These are phyloP conservation scores for Ophiocordyceps robertsii DNA, from an alignment of 2,329 filamentous ascomycete genomes.

Conservation along the genomic window DNA sequence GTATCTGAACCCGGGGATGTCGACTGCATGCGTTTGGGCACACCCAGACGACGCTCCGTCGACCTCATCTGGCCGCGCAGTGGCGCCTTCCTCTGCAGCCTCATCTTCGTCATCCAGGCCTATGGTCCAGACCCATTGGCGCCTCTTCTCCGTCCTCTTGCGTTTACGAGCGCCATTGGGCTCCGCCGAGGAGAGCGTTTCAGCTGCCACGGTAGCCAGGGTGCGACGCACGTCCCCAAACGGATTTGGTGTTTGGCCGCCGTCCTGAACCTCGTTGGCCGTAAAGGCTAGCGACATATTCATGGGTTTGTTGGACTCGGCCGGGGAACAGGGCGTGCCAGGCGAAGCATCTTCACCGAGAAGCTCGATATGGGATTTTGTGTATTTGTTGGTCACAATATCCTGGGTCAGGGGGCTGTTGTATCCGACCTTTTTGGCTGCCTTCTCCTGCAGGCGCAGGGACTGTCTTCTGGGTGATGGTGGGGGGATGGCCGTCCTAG, in stretches of 20 bases:
- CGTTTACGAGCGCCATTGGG: conserved; percentile 36
- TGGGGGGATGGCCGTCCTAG: conserved; percentile 33
- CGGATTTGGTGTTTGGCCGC: conserved; percentile 47
- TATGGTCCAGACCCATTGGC: conserved; percentile 55
- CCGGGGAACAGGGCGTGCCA: conserved; percentile 20
- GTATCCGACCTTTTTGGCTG: conserved; percentile 44
- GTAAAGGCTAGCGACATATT: conserved; percentile 38
- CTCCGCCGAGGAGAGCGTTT: conserved; percentile 26
- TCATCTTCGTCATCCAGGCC: conserved; percentile 35
- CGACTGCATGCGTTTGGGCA: neutral
- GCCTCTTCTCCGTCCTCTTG: conserved; percentile 43
- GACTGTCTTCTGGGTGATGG: conserved; percentile 41
- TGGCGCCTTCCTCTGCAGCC: conserved; percentile 22
- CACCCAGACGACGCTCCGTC: neutral
- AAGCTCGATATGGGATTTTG: conserved; percentile 49
- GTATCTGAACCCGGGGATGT: neutral
- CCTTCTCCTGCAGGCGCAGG: conserved; percentile 38
- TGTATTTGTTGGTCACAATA: conserved; percentile 49
- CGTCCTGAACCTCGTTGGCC: conserved; percentile 42
- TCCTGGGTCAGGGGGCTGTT: conserved; percentile 49
- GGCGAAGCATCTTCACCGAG: conserved; percentile 43
- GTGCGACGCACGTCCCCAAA: conserved; percentile 49
- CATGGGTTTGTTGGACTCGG: conserved; percentile 26
- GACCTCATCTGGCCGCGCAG: conserved; percentile 22
- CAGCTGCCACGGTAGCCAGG: conserved; percentile 34